Percentiles rank a stretch among this genome's conserved stretches.
Conservation (phyloP, 2,329 filamentous ascomycete species). For the Aspergillus spinulosporus region DNA sequence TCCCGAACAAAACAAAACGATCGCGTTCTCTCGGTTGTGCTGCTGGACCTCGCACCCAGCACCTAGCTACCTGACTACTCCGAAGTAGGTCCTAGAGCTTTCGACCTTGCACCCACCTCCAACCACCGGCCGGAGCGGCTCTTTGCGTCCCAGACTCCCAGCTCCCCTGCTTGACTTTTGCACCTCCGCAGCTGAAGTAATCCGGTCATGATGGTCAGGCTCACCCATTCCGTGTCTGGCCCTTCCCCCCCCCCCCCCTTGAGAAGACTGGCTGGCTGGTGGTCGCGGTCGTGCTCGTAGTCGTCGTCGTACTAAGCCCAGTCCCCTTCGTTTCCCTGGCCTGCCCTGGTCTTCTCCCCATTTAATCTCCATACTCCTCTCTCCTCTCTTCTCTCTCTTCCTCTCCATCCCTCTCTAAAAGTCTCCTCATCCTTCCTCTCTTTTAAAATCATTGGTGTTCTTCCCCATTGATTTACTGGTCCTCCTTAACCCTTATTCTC, state of each 20-base stretch:
- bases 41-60: background rate
- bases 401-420: conserved; percentile 23
- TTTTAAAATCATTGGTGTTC: background rate
- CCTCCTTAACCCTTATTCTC: conserved; percentile 3
- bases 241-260: conserved; percentile 23
- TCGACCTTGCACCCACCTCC: conserved; percentile 1
- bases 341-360: conserved; percentile 26
- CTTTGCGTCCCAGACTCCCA: conserved; percentile 5
- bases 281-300: conserved; percentile 8
- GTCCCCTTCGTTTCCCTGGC: conserved; percentile 14
- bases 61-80: no score
- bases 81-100: conserved; percentile 2
- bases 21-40: background rate
- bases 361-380: conserved; percentile 35
- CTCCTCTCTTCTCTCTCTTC: conserved; percentile 37
- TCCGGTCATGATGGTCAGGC: conserved; percentile 32
- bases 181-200: conserved; percentile 55
- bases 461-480: background rate
- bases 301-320: conserved; percentile 11
- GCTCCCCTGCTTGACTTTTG: conserved; percentile 2
- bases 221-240: conserved; percentile 47
- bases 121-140: conserved; percentile 9
- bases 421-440: conserved; percentile 8
- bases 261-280: conserved; percentile 27
- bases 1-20: background rate